Evolutionary conservation across 306 rosid genomes (phyloP).

Genomic region (Sechiopsis laciniata): DNA sequence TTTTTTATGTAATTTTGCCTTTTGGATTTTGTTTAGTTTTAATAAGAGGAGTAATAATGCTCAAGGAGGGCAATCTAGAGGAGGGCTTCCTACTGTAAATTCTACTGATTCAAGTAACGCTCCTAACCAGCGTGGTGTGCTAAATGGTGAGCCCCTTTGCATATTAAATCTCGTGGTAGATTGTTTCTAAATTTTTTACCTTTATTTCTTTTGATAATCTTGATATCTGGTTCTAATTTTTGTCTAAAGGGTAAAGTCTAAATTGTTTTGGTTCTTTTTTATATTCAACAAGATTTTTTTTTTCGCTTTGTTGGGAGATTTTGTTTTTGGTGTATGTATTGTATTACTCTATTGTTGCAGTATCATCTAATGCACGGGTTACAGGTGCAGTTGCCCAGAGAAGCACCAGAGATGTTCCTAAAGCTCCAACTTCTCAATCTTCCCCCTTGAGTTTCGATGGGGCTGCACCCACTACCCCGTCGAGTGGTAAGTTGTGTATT

Average conservation of each 20-base stretch:
- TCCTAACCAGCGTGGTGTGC: conserved; percentile 37
- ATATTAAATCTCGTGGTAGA: conserved; percentile 53
- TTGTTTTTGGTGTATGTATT: background rate
- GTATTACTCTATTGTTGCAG: conserved; percentile 31
- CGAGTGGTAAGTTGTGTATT: conserved; percentile 47
- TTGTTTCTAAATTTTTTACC: background rate
- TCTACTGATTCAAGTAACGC: conserved; percentile 44
- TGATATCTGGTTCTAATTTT: background rate
- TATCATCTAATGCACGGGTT: conserved; percentile 41
- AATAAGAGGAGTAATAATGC: conserved; percentile 70
- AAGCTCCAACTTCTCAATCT: conserved; percentile 61
- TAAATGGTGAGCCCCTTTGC: conserved; percentile 61
- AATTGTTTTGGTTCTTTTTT: background rate
- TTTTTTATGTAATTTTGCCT: background rate
- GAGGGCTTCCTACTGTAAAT: conserved; percentile 43
- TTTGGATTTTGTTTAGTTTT: conserved; percentile 33
- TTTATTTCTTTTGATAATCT: background rate
- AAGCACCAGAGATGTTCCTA: conserved; percentile 51
- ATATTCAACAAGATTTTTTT: conserved; percentile 13
- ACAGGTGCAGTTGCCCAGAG: conserved; percentile 49
- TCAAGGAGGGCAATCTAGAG: conserved; percentile 85
- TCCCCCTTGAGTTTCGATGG: conserved; percentile 45
- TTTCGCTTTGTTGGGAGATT: background rate
- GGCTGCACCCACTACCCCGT: conserved; percentile 38
- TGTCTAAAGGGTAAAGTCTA: background rate